phyloP scores from a whole-genome alignment of 1,139 yeast genomes.

The Scheffersomyces segobiensis region DNA sequence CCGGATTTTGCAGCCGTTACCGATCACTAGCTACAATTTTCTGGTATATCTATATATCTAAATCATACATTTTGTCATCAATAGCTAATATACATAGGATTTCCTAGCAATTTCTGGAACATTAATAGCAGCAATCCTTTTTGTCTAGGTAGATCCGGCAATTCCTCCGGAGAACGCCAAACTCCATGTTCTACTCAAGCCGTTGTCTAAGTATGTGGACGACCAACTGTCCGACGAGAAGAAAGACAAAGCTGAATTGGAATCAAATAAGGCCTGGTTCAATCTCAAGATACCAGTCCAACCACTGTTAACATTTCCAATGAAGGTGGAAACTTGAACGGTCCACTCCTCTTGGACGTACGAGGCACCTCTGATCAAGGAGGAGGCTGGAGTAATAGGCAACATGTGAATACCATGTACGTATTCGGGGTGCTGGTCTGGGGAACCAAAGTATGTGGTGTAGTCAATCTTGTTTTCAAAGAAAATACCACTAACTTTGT shows the following conservation, averaged over 20 bases:
- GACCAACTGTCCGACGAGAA: slow-evolving; percentile 57
- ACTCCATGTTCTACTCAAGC: slow-evolving; percentile 91
- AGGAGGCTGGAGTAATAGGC: slow-evolving; percentile 84
- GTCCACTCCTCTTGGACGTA: slow-evolving; percentile 86
- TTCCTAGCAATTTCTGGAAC: background rate
- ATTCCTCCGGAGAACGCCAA: slow-evolving; percentile 54
- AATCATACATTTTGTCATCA: background rate
- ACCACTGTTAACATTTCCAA: slow-evolving; percentile 63
- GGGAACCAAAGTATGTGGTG: slow-evolving; percentile 80
- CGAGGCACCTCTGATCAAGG: slow-evolving; percentile 65
- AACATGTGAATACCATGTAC: slow-evolving; percentile 96
- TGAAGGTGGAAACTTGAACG: slow-evolving; percentile 48
- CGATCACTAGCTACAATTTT: background rate
- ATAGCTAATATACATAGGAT: background rate
- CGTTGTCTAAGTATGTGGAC: slow-evolving; percentile 68
- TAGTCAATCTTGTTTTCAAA: slow-evolving; percentile 90
- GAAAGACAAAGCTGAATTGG: slow-evolving; percentile 63
- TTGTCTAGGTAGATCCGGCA: background rate
- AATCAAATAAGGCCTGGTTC: slow-evolving; percentile 76
- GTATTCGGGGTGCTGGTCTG: slow-evolving; percentile 55
- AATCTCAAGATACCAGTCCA: slow-evolving; percentile 87
- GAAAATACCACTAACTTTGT: slow-evolving; percentile 74
- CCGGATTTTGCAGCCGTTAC: background rate
- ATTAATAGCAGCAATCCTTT: background rate
- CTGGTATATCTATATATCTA: background rate